phyloP scores from a whole-genome alignment of 495 filamentous ascomycete species.

The Aspergillus diversus region DNA sequence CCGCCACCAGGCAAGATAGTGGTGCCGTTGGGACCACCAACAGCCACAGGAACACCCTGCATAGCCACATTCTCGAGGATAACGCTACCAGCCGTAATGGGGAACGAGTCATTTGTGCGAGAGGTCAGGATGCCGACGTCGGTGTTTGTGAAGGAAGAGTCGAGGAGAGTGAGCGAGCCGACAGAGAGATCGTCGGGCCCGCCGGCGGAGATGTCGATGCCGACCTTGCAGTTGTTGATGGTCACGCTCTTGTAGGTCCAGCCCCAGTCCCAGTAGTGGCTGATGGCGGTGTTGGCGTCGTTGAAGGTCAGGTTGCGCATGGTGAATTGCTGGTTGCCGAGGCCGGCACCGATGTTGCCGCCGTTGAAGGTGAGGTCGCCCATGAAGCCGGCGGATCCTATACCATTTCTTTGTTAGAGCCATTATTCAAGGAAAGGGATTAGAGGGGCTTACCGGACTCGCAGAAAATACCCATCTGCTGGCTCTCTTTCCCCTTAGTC shows the following conservation, averaged over 20 bases:
- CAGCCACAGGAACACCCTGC: slow-evolving; percentile 60
- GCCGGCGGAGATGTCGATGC: slow-evolving; percentile 49
- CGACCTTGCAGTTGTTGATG: slow-evolving; percentile 55
- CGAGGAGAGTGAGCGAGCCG: slow-evolving; percentile 55
- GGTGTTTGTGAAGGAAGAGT: slow-evolving; percentile 35
- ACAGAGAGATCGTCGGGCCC: slow-evolving; percentile 39
- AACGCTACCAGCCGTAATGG: slow-evolving; percentile 45
- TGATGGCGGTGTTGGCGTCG: slow-evolving; percentile 62
- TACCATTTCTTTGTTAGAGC: slow-evolving; percentile 1
- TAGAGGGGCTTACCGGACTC: slow-evolving; percentile 59
- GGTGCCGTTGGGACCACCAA: slow-evolving; percentile 56
- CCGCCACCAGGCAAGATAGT: slow-evolving; percentile 57
- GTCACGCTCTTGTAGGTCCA: slow-evolving; percentile 57
- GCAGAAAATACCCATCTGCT: slow-evolving; percentile 74
- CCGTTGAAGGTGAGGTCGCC: slow-evolving; percentile 68
- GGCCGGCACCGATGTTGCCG: slow-evolving; percentile 63
- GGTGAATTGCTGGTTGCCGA: slow-evolving; percentile 84
- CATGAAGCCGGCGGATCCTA: slow-evolving; percentile 73
- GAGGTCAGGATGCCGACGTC: neutral
- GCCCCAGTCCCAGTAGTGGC: slow-evolving; percentile 63
- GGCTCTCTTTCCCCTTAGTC: slow-evolving; percentile 59
- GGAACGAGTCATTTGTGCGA: neutral
- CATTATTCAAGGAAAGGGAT: neutral
- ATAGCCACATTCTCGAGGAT: slow-evolving; percentile 72
- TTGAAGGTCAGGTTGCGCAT: slow-evolving; percentile 74